Evolutionary conservation across 345 rosid species (phyloP), one percentile per base, ranked within the genome.

Genomic region (Hevea brasiliensis): DNA sequence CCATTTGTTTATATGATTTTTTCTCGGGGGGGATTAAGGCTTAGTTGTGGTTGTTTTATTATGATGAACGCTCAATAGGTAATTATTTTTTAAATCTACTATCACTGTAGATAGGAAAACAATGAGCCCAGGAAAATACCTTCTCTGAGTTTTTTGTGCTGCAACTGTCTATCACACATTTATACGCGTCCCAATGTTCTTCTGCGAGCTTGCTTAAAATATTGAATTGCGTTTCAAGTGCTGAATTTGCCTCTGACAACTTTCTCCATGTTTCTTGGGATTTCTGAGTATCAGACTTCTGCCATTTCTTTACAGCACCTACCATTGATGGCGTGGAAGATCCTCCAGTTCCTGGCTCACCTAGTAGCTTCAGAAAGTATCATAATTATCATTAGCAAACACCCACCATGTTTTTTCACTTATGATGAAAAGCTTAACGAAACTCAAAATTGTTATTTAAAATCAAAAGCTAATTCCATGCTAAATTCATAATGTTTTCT

Each of bases 281-380:
- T 78, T 80, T 93, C 79, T 85, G 87, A 64, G 94, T 98, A 68
- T 95, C 89, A 80, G 89, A 85, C 71, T 87, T 88, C 79, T 90
- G 96, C 99, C 99, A 95, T 81, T 85, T 95, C 77, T 91, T 93
- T 68, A 95, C 97, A 58, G 99, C 90, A 78, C 98, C 98, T 40
- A 95, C 97, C 99, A 95, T 90, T 73, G 99, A 95, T 76, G 96
- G 94, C 13, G 98, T 91, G 42, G 98, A 92, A 65, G 99, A 93
- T 72, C 99, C 99, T 71, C 99, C 99, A 77, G 84, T 80, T 77
- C 99, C 99, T 7, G 98, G 97, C 77, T 95, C 98, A 72, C 98
- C 98, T 17, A 95, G 83, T 63, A 92, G 77, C 99, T 95, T 83
- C 69, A 47, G 41, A 76, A 77, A 70, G 72, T 54, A 81, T 8